Base-by-base conservation (phyloP, 768 basidiomycete species). In the Boletales sp. region DNA sequence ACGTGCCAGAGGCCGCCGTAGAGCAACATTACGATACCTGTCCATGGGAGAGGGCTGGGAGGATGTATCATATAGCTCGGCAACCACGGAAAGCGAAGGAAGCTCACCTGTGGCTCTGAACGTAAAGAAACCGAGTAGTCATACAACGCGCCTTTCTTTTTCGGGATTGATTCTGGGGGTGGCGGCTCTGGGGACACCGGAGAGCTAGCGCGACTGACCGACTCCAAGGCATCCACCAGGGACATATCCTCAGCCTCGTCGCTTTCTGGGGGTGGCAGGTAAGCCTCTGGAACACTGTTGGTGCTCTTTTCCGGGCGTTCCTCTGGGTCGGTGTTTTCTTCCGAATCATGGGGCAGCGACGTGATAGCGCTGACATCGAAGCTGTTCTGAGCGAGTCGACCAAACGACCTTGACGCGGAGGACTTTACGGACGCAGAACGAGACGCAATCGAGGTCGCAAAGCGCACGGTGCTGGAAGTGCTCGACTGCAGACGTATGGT, bases 331-430 rank as follows among this genome's bases (percentile, higher is more conserved):
- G 69, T 71, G 51, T 67, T 66, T 45, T 67, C 68, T 32, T 67
- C 70, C 13, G 56, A 45, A 35, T 57, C 57, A 47, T 68, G 67
- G 10, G 80, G 77, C 21, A 81, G 63, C 0, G 82, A 81, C 12
- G 82, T 75, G 45, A 86, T 81, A 13, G 72, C 68, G 56, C 80
- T 84, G 45, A 74, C 65, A 37, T 86, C 82, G 55, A 88, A 87
- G 57, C 81, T 84, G 19, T 77, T 74, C 35, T 63, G 62, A 14
- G 63, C 62, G 21, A 31, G 62, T 49, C 65, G 64, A 39, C 67
- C 61, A 12, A 72, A 65, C 10, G 66, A 60, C 43, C 66, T 66
- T 1, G 82, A 70, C 13, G 53, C 66, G 38, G 68, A 69, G 7
- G 62, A 62, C 50, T 64, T 68, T 36, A 58, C 53, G 1, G 66